These are phyloP conservation scores for Ophiocordyceps robertsii DNA, from an alignment of 2,329 filamentous ascomycete genomes.

Conservation along the genomic window DNA sequence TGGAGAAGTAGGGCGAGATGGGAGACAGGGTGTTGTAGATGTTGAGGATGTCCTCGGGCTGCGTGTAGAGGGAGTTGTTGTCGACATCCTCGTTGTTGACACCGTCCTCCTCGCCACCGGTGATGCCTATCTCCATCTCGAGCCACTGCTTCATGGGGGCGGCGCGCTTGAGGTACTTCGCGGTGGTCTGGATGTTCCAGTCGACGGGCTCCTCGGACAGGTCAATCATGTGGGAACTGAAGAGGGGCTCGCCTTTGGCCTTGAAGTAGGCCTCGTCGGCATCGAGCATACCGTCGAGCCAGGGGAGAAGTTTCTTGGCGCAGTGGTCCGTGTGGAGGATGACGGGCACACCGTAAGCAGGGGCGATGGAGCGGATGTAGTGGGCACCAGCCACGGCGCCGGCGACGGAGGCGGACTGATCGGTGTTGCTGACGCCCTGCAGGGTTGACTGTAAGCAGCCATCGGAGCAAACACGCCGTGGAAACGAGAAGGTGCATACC, in stretches of 20 bases:
- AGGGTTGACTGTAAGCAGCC: background rate
- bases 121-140: conserved; percentile 86
- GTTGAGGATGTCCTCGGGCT: conserved; percentile 88
- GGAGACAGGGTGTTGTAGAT: conserved; percentile 77
- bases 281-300: conserved; percentile 91
- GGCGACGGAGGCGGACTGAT: conserved; percentile 80
- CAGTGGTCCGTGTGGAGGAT: conserved; percentile 97
- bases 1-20: conserved; percentile 94
- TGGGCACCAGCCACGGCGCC: conserved; percentile 82
- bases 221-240: conserved; percentile 98
- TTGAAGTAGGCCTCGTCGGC: conserved; percentile 95
- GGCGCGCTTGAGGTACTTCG: conserved; percentile 84
- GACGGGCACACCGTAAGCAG: conserved; percentile 78
- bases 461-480: background rate
- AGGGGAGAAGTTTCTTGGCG: conserved; percentile 98
- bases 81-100: conserved; percentile 98
- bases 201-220: conserved; percentile 83
- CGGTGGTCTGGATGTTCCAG: conserved; percentile 85
- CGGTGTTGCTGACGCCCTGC: conserved; percentile 59
- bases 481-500: conserved; percentile 26
- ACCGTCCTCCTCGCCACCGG: conserved; percentile 93
- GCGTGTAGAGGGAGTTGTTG: conserved; percentile 94
- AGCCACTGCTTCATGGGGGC: conserved; percentile 98
- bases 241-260: conserved; percentile 79
- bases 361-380: conserved; percentile 82